Evolutionary conservation across 139 green algal species (phyloP).

Genomic region (Chlorella sorokiniana): DNA sequence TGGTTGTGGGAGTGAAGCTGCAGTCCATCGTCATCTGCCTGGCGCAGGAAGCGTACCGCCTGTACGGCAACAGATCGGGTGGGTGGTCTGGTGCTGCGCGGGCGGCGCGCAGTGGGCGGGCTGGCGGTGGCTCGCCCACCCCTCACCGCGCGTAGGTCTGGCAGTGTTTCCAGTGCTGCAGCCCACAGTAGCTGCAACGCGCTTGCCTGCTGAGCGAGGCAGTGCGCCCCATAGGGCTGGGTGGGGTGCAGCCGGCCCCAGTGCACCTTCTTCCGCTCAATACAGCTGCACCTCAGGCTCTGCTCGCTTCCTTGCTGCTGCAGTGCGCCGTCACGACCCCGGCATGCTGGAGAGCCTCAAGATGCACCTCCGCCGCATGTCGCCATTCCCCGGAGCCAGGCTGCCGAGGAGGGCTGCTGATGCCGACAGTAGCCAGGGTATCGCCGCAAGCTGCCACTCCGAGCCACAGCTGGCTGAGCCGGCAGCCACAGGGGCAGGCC

Average conservation of each 20-base stretch:
- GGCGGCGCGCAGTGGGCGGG: neutral
- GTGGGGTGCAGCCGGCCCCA: no score
- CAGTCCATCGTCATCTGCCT: slow-evolving; percentile 20
- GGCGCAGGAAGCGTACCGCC: slow-evolving; percentile 1
- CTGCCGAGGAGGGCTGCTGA: neutral
- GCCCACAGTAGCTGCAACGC: no score
- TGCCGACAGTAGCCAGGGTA: neutral
- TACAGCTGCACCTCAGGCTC: no score
- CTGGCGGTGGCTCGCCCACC: no score
- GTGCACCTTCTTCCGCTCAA: no score
- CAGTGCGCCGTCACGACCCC: neutral
- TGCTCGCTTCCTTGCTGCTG: neutral
- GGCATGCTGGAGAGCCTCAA: neutral
- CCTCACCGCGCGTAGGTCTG: no score
- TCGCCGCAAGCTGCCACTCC: neutral
- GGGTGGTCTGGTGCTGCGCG: neutral
- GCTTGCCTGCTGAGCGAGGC: no score
- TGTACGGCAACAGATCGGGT: neutral
- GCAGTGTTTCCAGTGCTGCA: no score
- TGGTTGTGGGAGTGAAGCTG: slow-evolving; percentile 37
- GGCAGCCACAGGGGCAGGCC: neutral
- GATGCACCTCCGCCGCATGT: slow-evolving; percentile 2
- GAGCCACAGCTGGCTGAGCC: neutral
- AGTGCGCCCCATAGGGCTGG: no score
- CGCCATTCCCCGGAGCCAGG: neutral